Base-by-base conservation (phyloP, 1,284 basidiomycete species). In the Gymnopus androsaceus region DNA sequence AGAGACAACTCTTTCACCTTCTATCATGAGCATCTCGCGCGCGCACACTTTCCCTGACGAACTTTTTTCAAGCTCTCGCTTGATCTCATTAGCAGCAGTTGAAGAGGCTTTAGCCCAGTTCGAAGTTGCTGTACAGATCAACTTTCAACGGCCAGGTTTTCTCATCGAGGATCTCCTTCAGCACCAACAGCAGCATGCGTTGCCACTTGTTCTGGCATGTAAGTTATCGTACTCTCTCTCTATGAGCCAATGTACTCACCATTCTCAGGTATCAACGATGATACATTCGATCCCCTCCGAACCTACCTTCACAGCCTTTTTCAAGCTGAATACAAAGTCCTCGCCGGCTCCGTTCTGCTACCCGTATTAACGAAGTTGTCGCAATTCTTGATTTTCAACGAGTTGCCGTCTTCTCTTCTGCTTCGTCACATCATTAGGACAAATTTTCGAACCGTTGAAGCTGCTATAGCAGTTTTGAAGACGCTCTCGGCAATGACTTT, bases 191-290 rank as follows among this genome's bases (percentile, higher is more conserved):
- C 40, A 50, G 14, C 45, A 42, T 34, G 28, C 38, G 2, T 51
- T 61, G 36, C 57, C 57, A 30, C 47, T 58, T 17, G 51, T 56
- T 21, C 33, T 61, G 1, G 52, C 57, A 19, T 46, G 59, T 61
- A 36, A 11, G 57, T 46, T 42, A 6, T 9, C 25, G 21, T 15
- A 8, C 15, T 40, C n/a, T 41, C 17, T 21, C 15, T 15, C 28
- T 25, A 17, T 27, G 8, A 5, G n/a, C 19, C n/a, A 41, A 8
- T 8, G 38, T 15, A 49, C 38, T 12, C 15, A n/a, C 28, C 25
- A 7, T 14, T 27, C 25, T 1, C n/a, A 59, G 57, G 41, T 36
- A 38, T 61, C 30, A 40, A 55, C 15, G 27, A 44, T 3, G 42
- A 53, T 27, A n/a, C 33, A 21, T 46, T 49, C 41, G 41, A 23